Evolutionary conservation across 2,329 filamentous ascomycete genomes (phyloP).

Genomic region (Aspergillus sp.): DNA sequence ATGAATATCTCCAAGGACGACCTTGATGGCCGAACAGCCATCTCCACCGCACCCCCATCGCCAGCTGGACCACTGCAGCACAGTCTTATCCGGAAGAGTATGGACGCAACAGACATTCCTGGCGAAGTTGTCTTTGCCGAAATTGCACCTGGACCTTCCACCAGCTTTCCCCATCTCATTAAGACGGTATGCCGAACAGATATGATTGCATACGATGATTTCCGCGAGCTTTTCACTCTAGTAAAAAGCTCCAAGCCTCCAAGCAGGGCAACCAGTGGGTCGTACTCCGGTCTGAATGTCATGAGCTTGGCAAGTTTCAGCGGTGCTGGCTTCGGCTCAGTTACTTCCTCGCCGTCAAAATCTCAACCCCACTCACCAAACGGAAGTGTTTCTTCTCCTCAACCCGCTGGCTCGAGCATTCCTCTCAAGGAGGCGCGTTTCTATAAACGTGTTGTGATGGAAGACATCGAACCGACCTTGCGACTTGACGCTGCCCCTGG

Average conservation of each 20-base stretch:
- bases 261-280: slow-evolving; percentile 74
- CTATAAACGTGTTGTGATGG: slow-evolving; percentile 84
- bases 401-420: slow-evolving; percentile 47
- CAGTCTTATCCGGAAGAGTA: slow-evolving; percentile 54
- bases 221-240: slow-evolving; percentile 73
- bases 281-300: slow-evolving; percentile 67
- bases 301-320: slow-evolving; percentile 57
- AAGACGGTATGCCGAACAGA: slow-evolving; percentile 84
- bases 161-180: slow-evolving; percentile 80
- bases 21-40: slow-evolving; percentile 68
- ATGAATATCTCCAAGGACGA: slow-evolving; percentile 76
- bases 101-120: slow-evolving; percentile 64
- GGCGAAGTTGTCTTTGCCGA: slow-evolving; percentile 57
- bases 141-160: slow-evolving; percentile 64
- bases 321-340: slow-evolving; percentile 57
- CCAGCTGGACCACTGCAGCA: slow-evolving; percentile 67
- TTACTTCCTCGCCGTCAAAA: slow-evolving; percentile 63
- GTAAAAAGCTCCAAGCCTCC: slow-evolving; percentile 65
- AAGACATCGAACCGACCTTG: slow-evolving; percentile 94
- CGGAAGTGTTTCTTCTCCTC: slow-evolving; percentile 44
- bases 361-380: slow-evolving; percentile 61
- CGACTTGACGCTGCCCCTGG: slow-evolving; percentile 87
- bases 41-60: slow-evolving; percentile 74
- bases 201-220: slow-evolving; percentile 80
- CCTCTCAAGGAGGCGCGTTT: slow-evolving; percentile 89